Evolutionary conservation across 2,329 filamentous ascomycete species (phyloP).

Genomic region (Ophiostoma ips): DNA sequence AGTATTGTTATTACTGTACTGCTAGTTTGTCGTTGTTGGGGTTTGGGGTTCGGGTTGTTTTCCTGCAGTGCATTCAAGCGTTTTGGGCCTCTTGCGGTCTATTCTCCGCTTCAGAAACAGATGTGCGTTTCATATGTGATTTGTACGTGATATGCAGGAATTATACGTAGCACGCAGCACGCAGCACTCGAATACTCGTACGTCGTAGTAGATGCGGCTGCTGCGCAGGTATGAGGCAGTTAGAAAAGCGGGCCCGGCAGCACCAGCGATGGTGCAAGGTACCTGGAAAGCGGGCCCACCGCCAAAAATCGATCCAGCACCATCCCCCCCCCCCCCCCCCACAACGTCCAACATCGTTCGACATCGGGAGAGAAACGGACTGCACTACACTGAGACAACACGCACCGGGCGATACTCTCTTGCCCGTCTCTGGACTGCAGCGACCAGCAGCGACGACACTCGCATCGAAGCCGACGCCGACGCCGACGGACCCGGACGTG

Average conservation of each 20-base stretch:
- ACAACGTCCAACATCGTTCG: conserved; percentile 1
- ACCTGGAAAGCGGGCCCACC: not conserved
- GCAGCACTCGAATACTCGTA: too few relatives aligned
- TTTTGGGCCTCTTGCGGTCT: not conserved
- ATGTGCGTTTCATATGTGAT: too few relatives aligned
- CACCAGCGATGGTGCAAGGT: not conserved
- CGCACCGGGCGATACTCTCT: too few relatives aligned
- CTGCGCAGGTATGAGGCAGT: conserved; percentile 1
- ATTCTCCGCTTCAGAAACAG: not conserved
- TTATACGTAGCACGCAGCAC: too few relatives aligned
- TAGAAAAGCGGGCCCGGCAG: not conserved
- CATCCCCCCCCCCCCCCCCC: not conserved
- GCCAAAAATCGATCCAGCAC: not conserved
- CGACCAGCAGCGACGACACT: too few relatives aligned
- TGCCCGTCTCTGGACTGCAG: too few relatives aligned
- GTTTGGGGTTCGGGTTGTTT: not conserved
- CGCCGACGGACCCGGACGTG: too few relatives aligned
- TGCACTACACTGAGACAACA: not conserved
- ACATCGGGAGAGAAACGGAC: not conserved
- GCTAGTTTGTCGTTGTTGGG: not conserved
- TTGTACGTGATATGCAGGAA: too few relatives aligned
- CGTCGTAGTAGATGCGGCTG: too few relatives aligned
- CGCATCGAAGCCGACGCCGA: not conserved
- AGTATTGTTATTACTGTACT: not conserved
- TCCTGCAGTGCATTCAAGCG: not conserved